phyloP scores from a whole-genome alignment of 208 protist genomes.

The Leishmania tropica region DNA sequence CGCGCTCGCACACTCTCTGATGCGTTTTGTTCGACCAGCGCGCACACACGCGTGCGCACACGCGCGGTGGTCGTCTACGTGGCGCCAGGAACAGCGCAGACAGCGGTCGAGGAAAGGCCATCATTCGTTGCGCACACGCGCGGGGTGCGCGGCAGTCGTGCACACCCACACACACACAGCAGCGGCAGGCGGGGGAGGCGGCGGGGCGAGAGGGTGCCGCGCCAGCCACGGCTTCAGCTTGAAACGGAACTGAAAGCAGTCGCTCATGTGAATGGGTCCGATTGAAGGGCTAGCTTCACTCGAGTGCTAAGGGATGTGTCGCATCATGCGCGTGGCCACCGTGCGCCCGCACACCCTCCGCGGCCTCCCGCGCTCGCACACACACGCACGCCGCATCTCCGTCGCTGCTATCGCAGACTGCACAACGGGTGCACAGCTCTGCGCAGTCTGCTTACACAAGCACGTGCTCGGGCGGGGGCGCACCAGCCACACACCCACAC shows the following conservation, averaged over 20 bases:
- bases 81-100: not conserved
- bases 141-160: not conserved
- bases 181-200: not conserved
- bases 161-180: not conserved
- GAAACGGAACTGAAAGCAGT: not conserved
- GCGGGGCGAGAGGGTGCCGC: not conserved
- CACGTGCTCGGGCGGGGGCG: no score
- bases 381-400: constrained; percentile 12
- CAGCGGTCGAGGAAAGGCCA: not conserved
- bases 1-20: not conserved
- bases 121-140: not conserved
- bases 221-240: not conserved
- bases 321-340: constrained; percentile 25
- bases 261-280: constrained; percentile 1
- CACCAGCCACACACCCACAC: no score
- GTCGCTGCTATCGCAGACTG: constrained; percentile 28
- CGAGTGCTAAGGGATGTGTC: not conserved
- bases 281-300: constrained; percentile 38
- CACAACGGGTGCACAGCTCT: not conserved
- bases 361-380: no score
- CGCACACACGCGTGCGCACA: not conserved
- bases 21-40: not conserved
- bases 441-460: constrained; percentile 19
- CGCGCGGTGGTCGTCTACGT: not conserved
- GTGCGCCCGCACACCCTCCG: not conserved